Conservation (phyloP, 1,139 yeast species). For the Torulaspora pretoriensis region DNA sequence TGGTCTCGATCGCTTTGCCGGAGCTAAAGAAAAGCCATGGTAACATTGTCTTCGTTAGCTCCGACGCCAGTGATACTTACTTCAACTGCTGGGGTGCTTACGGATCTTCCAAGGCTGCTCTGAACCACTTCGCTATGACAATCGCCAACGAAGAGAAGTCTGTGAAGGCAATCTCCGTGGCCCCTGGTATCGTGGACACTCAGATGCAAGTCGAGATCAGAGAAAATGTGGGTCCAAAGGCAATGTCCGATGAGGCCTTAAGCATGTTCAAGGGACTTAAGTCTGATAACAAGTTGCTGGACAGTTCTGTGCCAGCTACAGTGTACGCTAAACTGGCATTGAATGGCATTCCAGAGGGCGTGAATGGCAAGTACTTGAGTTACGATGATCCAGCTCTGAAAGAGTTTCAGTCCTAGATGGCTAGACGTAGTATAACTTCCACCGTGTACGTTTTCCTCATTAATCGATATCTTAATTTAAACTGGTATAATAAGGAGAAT, state of each 20-base stretch:
- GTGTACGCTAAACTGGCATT: constrained; percentile 63
- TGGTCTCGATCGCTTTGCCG: constrained; percentile 58
- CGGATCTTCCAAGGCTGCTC: constrained; percentile 85
- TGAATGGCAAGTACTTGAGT: constrained; percentile 64
- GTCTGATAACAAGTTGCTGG: constrained; percentile 49
- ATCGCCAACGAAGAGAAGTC: constrained; percentile 63
- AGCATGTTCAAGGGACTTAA: constrained; percentile 60
- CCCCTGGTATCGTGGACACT: constrained; percentile 94
- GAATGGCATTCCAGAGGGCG: constrained; percentile 47
- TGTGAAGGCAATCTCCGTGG: constrained; percentile 61
- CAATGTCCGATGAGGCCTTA: constrained; percentile 56
- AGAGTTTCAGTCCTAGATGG: constrained; percentile 4
- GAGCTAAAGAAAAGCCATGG: constrained; percentile 45
- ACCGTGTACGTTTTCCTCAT: too few species aligned
- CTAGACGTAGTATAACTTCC: background rate
- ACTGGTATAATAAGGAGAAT: too few species aligned
- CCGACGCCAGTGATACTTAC: constrained; percentile 57
- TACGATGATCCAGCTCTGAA: constrained; percentile 47
- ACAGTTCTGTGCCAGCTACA: constrained; percentile 66
- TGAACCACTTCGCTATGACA: constrained; percentile 67
- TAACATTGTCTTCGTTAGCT: constrained; percentile 69
- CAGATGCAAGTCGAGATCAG: constrained; percentile 79
- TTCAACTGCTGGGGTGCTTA: constrained; percentile 80
- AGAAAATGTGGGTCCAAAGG: constrained; percentile 45
- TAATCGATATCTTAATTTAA: too few species aligned